Conservation (phyloP, 129 eudicot genomes). For the Escallonia rubra region DNA sequence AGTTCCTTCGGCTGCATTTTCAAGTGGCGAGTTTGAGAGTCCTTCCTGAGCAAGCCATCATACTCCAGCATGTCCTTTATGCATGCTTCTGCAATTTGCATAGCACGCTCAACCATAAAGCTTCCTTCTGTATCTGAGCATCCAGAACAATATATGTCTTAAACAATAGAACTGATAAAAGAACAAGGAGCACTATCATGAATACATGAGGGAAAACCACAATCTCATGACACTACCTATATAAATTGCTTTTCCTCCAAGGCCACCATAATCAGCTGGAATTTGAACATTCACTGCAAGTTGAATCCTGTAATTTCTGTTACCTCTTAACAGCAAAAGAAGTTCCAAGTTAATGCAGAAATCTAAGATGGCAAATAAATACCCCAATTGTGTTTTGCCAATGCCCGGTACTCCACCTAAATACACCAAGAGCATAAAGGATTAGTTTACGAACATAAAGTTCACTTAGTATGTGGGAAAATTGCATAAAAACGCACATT, state of each 20-base stretch:
- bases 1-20: constrained; percentile 54
- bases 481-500: too few species aligned
- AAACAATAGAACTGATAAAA: too few species aligned
- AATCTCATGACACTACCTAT: constrained; percentile 37
- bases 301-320: constrained; percentile 62
- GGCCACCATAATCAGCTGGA: constrained; percentile 76
- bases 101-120: constrained; percentile 95
- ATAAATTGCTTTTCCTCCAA: constrained; percentile 82
- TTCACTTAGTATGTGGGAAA: too few species aligned
- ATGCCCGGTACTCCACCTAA: constrained; percentile 99
- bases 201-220: neutral
- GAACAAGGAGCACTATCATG: too few species aligned
- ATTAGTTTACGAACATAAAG: too few species aligned
- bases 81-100: constrained; percentile 93
- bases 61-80: constrained; percentile 60
- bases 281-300: constrained; percentile 96
- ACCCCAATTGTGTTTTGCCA: constrained; percentile 98
- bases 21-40: constrained; percentile 27
- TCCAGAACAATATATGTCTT: neutral
- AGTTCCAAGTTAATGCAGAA: neutral
- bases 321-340: constrained; percentile 4
- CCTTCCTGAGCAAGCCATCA: constrained; percentile 38
- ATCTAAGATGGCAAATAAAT: constrained; percentile 10
- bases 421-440: neutral
- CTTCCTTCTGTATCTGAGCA: constrained; percentile 93